A percentile compares a stretch with the other conserved stretches of the same genome.
These are phyloP conservation scores for Diaporthe australafricana DNA, from an alignment of 2,329 filamentous ascomycete genomes.

Conservation along the genomic window DNA sequence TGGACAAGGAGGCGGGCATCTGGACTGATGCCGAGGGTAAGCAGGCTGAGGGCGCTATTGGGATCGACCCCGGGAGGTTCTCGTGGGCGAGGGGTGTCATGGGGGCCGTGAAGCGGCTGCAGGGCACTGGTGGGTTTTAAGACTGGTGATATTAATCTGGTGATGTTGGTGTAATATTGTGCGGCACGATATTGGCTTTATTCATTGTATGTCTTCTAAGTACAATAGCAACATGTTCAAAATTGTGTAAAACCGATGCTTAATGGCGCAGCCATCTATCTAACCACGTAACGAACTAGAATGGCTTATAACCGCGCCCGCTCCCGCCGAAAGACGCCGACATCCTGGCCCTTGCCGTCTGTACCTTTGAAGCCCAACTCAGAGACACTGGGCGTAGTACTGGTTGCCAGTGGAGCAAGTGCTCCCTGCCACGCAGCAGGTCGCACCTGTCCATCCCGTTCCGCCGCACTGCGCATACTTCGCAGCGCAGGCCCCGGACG, in stretches of 20 bases:
- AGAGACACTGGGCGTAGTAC: constrained; percentile 42
- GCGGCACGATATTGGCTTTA: neutral
- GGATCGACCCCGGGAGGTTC: constrained; percentile 65
- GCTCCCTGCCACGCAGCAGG: constrained; percentile 39
- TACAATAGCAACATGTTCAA: neutral
- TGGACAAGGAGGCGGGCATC: constrained; percentile 66
- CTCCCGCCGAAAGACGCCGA: too few species aligned
- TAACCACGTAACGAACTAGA: neutral
- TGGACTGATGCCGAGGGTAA: constrained; percentile 68
- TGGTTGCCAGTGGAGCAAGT: constrained; percentile 39
- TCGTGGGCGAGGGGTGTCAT: constrained; percentile 69
- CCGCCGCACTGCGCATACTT: constrained; percentile 38
- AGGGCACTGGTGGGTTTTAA: constrained; percentile 66
- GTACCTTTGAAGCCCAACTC: neutral
- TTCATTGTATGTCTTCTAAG: neutral
- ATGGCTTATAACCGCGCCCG: rapidly evolving
- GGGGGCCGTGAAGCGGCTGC: constrained; percentile 68
- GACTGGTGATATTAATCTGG: rapidly evolving
- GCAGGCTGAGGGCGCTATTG: constrained; percentile 62
- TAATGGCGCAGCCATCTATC: neutral
- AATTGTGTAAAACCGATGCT: neutral
- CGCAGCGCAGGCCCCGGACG: neutral
- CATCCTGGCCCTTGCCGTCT: too few species aligned
- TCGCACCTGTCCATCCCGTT: constrained; percentile 39
- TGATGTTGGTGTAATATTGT: too few species aligned